Evolutionary conservation across 2,329 filamentous ascomycete species (phyloP).

Genomic region (Phyllosticta citriasiana): DNA sequence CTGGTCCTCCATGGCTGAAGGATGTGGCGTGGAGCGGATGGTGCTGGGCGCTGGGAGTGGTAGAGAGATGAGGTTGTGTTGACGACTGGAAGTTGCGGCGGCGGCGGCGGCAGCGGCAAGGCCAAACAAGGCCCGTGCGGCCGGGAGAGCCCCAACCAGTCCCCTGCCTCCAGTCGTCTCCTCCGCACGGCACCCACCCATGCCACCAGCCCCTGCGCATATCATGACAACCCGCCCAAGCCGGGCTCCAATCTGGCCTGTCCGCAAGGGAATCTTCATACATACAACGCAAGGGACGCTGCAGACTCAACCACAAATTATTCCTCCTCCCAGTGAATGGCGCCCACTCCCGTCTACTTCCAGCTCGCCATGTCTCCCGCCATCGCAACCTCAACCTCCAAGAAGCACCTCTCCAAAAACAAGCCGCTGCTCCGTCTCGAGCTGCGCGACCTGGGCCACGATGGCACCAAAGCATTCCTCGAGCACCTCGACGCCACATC

Average conservation of each 20-base stretch:
- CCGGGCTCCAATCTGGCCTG: too few species aligned
- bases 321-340: neutral
- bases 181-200: neutral
- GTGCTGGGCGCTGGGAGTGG: neutral
- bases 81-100: conserved; percentile 1
- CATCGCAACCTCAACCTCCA: conserved; percentile 10
- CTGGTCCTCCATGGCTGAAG: conserved; percentile 44
- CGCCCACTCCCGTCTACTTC: conserved; percentile 16
- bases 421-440: conserved; percentile 38
- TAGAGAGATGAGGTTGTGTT: conserved; percentile 5
- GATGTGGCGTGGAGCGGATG: neutral
- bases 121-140: neutral
- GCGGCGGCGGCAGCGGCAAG: neutral
- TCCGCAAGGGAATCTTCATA: too few species aligned
- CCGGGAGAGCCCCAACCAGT: neutral
- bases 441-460: conserved; percentile 40
- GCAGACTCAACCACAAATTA: neutral
- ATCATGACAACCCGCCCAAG: neutral
- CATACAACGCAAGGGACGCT: too few species aligned
- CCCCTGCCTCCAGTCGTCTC: neutral
- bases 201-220: conserved; percentile 6
- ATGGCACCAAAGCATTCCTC: conserved; percentile 59
- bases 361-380: conserved; percentile 15
- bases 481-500: conserved; percentile 50
- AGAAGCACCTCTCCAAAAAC: conserved; percentile 18